phyloP scores from a whole-genome alignment of 2,329 filamentous ascomycete species.

The Xylaria sp. region DNA sequence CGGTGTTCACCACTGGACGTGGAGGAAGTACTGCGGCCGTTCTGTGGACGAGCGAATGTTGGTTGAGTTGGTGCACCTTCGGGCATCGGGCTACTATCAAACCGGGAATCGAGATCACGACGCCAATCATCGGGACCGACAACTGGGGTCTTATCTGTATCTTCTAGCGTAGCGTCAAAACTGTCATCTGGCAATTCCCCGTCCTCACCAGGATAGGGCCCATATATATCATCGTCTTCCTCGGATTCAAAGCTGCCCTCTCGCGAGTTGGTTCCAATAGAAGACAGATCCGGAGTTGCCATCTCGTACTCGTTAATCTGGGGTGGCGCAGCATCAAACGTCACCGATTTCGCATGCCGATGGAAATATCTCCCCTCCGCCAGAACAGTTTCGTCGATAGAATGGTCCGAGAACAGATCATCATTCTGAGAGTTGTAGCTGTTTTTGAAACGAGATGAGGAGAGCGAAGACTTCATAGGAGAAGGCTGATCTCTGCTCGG shows the following conservation, averaged over 20 bases:
- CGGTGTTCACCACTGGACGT: conserved; percentile 83
- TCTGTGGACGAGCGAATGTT: conserved; percentile 62
- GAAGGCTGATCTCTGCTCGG: conserved; percentile 79
- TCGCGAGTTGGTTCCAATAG: conserved; percentile 86
- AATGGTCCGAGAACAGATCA: conserved; percentile 74
- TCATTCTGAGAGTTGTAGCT: conserved; percentile 75
- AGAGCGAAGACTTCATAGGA: conserved; percentile 90
- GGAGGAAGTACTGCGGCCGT: conserved; percentile 75
- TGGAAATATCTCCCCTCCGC: conserved; percentile 75
- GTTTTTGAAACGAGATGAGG: conserved; percentile 71
- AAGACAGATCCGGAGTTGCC: conserved; percentile 96
- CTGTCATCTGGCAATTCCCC: conserved; percentile 80
- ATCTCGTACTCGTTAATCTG: conserved; percentile 98
- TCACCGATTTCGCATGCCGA: conserved; percentile 94
- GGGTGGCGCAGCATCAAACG: conserved; percentile 92
- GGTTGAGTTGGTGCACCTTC: conserved; percentile 58
- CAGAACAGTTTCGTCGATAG: conserved; percentile 66
- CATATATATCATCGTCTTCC: conserved; percentile 74
- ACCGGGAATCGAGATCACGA: conserved; percentile 77
- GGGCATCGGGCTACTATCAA: conserved; percentile 75
- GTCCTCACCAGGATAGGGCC: conserved; percentile 62
- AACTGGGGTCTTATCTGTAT: conserved; percentile 96
- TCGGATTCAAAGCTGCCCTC: conserved; percentile 93
- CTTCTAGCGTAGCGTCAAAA: conserved; percentile 94
- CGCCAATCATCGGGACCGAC: conserved; percentile 98